These are phyloP conservation scores for Gynandropsis gynandra DNA, from an alignment of 345 rosid genomes.

Conservation along the genomic window DNA sequence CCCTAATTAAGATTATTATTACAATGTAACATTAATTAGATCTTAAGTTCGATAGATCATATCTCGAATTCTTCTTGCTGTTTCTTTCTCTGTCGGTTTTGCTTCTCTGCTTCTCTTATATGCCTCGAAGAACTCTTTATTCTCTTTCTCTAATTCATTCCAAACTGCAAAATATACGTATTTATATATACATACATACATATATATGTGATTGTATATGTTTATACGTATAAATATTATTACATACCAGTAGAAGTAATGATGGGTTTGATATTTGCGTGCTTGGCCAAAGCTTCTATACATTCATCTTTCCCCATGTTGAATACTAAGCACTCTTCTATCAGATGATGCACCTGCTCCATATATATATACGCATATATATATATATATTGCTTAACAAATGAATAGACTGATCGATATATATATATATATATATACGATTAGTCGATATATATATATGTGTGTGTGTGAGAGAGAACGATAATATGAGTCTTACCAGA, in stretches of 20 bases:
- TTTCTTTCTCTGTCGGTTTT: slow-evolving; percentile 32
- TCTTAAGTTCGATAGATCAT: slow-evolving; percentile 25
- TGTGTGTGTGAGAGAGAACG: too few species aligned
- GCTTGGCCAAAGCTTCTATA: slow-evolving; percentile 83
- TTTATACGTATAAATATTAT: background rate
- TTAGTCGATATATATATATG: background rate
- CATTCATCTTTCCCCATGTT: slow-evolving; percentile 89
- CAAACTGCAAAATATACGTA: slow-evolving; percentile 47
- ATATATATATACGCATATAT: background rate
- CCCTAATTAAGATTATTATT: background rate
- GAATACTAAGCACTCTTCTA: slow-evolving; percentile 82
- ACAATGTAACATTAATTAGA: slow-evolving; percentile 18
- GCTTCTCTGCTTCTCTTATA: slow-evolving; percentile 35
- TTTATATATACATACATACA: background rate
- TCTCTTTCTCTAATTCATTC: slow-evolving; percentile 87
- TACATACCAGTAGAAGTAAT: slow-evolving; percentile 70
- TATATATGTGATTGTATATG: background rate
- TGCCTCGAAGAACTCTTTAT: slow-evolving; percentile 82
- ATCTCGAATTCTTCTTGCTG: slow-evolving; percentile 35
- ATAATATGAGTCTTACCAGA: slow-evolving; percentile 42
- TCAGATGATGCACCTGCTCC: slow-evolving; percentile 79
- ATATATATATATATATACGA: background rate
- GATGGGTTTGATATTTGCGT: slow-evolving; percentile 79
- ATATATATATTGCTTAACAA: slow-evolving; percentile 1
- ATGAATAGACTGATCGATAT: background rate